Evolutionary conservation across 352 stramenopile genomes (phyloP).

Genomic region (Phytophthora gonapodyides): DNA sequence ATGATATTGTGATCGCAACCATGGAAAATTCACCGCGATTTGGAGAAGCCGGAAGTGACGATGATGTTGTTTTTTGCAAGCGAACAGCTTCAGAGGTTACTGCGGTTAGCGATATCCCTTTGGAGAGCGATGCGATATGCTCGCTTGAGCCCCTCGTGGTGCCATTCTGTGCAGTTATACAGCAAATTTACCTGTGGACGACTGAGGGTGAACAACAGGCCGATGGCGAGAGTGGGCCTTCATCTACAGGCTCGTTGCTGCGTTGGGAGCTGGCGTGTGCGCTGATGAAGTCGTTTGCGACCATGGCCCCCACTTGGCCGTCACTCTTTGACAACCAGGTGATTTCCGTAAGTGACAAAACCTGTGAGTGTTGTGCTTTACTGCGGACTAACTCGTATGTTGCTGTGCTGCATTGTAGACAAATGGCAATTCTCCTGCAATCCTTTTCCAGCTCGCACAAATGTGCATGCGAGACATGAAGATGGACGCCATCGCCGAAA

Average conservation of each 20-base stretch:
- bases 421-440: constrained; percentile 59
- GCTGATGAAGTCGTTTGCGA: constrained; percentile 62
- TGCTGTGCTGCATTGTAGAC: constrained; percentile 32
- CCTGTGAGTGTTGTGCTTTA: not conserved
- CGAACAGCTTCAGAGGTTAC: constrained; percentile 34
- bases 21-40: constrained; percentile 6
- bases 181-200: constrained; percentile 49
- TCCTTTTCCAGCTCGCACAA: constrained; percentile 71
- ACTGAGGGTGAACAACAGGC: constrained; percentile 18
- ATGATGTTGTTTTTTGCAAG: constrained; percentile 34
- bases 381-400: not conserved
- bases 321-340: constrained; percentile 71
- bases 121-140: constrained; percentile 31
- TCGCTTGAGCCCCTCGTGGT: constrained; percentile 42
- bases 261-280: constrained; percentile 55
- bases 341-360: constrained; percentile 45
- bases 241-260: constrained; percentile 25
- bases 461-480: constrained; percentile 48
- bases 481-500: constrained; percentile 42
- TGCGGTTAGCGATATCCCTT: constrained; percentile 31
- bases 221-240: constrained; percentile 1
- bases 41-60: constrained; percentile 19
- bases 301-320: constrained; percentile 46
- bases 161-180: constrained; percentile 43
- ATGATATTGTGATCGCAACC: constrained; percentile 31